Evolutionary conservation across 129 eudicot genomes (phyloP).

Genomic region (Pseudognaphalium luteoalbum): DNA sequence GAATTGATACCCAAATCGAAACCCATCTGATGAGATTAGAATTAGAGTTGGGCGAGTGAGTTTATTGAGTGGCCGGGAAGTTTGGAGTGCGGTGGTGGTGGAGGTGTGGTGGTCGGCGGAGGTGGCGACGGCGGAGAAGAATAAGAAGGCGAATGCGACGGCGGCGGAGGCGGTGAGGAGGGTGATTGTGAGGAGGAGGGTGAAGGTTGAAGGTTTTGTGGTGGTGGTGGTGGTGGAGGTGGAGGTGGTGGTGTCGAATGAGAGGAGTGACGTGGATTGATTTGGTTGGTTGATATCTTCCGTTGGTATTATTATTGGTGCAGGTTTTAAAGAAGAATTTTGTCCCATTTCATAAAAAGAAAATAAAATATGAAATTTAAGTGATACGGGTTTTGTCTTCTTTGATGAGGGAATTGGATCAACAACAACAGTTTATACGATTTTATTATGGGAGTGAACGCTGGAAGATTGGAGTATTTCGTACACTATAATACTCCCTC

Average conservation of each 20-base stretch:
- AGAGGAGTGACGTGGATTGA: slow-evolving; percentile 40
- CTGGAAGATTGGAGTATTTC: no score
- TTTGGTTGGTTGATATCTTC: slow-evolving; percentile 32
- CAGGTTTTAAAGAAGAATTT: slow-evolving; percentile 33
- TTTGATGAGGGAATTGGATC: no score
- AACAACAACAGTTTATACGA: no score
- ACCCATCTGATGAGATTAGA: slow-evolving; percentile 68
- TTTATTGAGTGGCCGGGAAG: slow-evolving; percentile 50
- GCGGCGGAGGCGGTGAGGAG: slow-evolving; percentile 47
- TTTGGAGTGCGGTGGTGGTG: slow-evolving; percentile 24
- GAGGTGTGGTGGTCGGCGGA: slow-evolving; percentile 4
- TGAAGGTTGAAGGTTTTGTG: slow-evolving; percentile 24
- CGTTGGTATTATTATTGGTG: slow-evolving; percentile 26
- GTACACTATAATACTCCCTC: no score
- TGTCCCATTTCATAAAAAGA: slow-evolving; percentile 28
- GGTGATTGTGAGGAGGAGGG: slow-evolving; percentile 51
- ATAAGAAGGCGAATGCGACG: slow-evolving; percentile 46
- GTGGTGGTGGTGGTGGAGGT: slow-evolving; percentile 15
- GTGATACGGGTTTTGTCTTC: no score
- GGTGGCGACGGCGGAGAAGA: slow-evolving; percentile 35
- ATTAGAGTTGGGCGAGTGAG: slow-evolving; percentile 55
- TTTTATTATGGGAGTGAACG: no score
- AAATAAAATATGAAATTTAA: no score
- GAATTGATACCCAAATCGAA: slow-evolving; percentile 73
- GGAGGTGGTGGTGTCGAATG: slow-evolving; percentile 10